phyloP scores from a whole-genome alignment of 768 basidiomycete species.

The Suillus paluster region DNA sequence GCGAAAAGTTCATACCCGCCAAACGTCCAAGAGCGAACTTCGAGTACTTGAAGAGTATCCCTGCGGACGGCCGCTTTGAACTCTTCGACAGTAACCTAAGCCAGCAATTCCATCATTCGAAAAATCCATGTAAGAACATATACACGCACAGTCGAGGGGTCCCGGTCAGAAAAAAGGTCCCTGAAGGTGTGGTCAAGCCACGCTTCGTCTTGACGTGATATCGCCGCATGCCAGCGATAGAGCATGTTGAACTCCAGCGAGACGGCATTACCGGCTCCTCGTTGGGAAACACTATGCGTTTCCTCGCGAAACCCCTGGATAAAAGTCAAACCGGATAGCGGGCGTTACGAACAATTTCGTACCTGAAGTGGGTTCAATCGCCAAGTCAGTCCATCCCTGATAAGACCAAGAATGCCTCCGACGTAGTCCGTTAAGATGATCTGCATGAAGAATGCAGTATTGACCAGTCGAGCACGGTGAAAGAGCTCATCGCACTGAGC shows the following conservation, averaged over 20 bases:
- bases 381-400: slow-evolving; percentile 67
- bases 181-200: slow-evolving; percentile 59
- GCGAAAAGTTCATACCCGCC: slow-evolving; percentile 38
- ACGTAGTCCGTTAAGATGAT: slow-evolving; percentile 76
- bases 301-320: slow-evolving; percentile 53
- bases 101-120: neutral
- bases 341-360: slow-evolving; percentile 2
- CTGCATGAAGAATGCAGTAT: slow-evolving; percentile 73
- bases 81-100: slow-evolving; percentile 24
- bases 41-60: slow-evolving; percentile 11
- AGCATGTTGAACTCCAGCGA: slow-evolving; percentile 75
- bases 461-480: slow-evolving; percentile 72
- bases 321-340: neutral
- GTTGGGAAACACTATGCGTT: slow-evolving; percentile 56
- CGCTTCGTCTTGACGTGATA: slow-evolving; percentile 55
- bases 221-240: slow-evolving; percentile 67
- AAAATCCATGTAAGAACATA: neutral
- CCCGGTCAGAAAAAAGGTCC: slow-evolving; percentile 43
- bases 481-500: slow-evolving; percentile 81
- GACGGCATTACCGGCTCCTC: slow-evolving; percentile 76
- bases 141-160: slow-evolving; percentile 43
- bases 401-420: slow-evolving; percentile 71
- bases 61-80: slow-evolving; percentile 22
- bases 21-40: slow-evolving; percentile 58
- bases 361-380: slow-evolving; percentile 71